phyloP scores from a whole-genome alignment of 208 protist genomes.

The Leishmania turanica region DNA sequence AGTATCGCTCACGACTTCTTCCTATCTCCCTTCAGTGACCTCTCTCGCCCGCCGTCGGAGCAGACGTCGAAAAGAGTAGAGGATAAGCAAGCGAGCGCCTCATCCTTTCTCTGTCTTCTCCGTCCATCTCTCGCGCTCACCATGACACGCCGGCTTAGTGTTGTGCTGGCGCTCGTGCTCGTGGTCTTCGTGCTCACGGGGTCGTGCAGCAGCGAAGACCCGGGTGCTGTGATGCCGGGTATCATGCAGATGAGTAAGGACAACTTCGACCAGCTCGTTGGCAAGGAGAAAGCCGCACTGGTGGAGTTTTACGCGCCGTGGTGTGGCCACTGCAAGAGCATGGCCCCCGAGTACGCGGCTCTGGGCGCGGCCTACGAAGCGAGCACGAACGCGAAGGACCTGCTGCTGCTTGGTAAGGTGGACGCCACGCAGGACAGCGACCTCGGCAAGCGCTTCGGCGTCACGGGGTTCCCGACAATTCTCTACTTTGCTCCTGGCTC shows the following conservation, averaged over 20 bases:
- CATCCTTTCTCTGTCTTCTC: not conserved
- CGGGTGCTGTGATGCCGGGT: conserved; percentile 33
- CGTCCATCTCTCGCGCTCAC: not conserved
- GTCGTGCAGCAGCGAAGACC: conserved; percentile 27
- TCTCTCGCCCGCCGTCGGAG: not conserved
- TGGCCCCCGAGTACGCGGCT: conserved; percentile 48
- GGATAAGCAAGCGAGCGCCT: not conserved
- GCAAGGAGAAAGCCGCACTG: conserved; percentile 24
- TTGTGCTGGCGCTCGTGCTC: conserved; percentile 22
- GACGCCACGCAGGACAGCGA: conserved; percentile 54
- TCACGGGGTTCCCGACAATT: conserved; percentile 69
- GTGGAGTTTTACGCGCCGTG: conserved; percentile 94
- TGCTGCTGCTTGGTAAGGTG: conserved; percentile 71
- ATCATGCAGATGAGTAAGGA: conserved; percentile 43
- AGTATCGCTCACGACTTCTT: not conserved
- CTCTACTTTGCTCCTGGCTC: conserved; percentile 72
- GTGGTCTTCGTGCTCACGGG: conserved; percentile 15
- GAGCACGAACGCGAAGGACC: conserved; percentile 25
- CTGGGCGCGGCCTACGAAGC: conserved; percentile 36
- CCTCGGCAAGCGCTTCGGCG: conserved; percentile 40
- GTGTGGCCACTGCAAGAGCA: conserved; percentile 85
- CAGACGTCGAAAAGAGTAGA: not conserved
- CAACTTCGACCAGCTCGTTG: conserved; percentile 69
- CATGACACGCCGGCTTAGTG: not conserved
- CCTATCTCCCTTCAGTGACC: too few species aligned